These are phyloP conservation scores for Fusarium albosuccineum DNA, from an alignment of 2,329 filamentous ascomycete species.

Conservation along the genomic window DNA sequence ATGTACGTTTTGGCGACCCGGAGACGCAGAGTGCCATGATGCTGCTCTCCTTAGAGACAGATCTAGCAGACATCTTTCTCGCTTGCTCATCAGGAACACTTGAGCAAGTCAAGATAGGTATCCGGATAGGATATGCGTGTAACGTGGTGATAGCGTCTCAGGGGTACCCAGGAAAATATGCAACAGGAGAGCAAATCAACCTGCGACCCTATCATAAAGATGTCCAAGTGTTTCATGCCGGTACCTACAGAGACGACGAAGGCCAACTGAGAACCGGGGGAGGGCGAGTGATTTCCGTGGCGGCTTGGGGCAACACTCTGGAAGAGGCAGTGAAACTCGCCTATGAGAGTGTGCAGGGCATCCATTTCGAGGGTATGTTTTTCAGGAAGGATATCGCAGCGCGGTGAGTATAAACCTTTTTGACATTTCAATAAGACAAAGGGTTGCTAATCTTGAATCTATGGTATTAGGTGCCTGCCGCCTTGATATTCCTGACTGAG, in stretches of 20 bases:
- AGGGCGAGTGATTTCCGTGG: slow-evolving; percentile 87
- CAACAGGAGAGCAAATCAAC: slow-evolving; percentile 73
- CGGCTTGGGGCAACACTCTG: slow-evolving; percentile 74
- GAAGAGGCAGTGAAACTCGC: slow-evolving; percentile 83
- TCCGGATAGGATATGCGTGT: slow-evolving; percentile 76
- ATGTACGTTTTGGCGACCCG: slow-evolving; percentile 89
- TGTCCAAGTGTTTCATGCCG: slow-evolving; percentile 87
- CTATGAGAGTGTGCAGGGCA: slow-evolving; percentile 76
- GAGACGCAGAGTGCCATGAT: slow-evolving; percentile 87
- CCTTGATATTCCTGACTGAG: slow-evolving; percentile 4
- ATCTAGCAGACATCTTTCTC: slow-evolving; percentile 86
- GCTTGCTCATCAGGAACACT: slow-evolving; percentile 81
- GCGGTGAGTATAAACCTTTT: neutral
- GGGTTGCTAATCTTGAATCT: neutral
- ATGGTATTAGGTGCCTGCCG: neutral
- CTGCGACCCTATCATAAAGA: slow-evolving; percentile 56
- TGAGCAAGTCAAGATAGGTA: slow-evolving; percentile 71
- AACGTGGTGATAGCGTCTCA: slow-evolving; percentile 89
- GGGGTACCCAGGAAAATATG: slow-evolving; percentile 85
- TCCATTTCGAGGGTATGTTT: slow-evolving; percentile 86
- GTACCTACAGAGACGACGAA: slow-evolving; percentile 71
- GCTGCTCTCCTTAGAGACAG: slow-evolving; percentile 78
- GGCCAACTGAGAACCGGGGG: slow-evolving; percentile 77
- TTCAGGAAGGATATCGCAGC: slow-evolving; percentile 85
- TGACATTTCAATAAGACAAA: neutral